Percentiles rank a stretch among this genome's conserved stretches.
phyloP scores from a whole-genome alignment of 1,139 yeast species.

The Candida albicans region DNA sequence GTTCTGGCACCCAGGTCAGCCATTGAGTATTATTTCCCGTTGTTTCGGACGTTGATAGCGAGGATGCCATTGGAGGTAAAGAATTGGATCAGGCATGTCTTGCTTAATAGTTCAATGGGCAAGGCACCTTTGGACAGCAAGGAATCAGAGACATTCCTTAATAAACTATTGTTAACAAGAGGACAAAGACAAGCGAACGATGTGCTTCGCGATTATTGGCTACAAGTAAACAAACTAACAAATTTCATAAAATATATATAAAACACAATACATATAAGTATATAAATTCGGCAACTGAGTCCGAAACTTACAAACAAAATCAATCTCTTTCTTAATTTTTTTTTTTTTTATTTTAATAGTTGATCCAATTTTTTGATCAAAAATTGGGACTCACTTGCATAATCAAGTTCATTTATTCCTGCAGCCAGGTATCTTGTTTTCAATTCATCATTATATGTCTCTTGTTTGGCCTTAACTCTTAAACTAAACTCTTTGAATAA shows the following conservation, averaged over 20 bases:
- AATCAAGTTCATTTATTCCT: slow-evolving; percentile 57
- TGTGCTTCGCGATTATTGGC: slow-evolving; percentile 66
- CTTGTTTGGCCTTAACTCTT: slow-evolving; percentile 80
- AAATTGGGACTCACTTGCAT: slow-evolving; percentile 58
- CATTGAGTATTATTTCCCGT: slow-evolving; percentile 54
- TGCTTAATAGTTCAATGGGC: slow-evolving; percentile 9
- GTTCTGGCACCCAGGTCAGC: slow-evolving; percentile 59
- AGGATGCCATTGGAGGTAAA: slow-evolving; percentile 52
- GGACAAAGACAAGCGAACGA: slow-evolving; percentile 63
- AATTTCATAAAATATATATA: slow-evolving; percentile 31
- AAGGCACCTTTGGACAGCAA: slow-evolving; percentile 14
- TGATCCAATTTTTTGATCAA: slow-evolving; percentile 53
- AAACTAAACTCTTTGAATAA: slow-evolving; percentile 71
- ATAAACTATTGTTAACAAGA: slow-evolving; percentile 58
- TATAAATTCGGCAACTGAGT: slow-evolving; percentile 3
- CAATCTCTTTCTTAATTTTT: too few relatives aligned
- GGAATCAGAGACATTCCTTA: slow-evolving; percentile 41
- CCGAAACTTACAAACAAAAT: slow-evolving; percentile 1
- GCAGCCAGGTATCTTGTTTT: slow-evolving; percentile 75
- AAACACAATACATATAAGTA: slow-evolving; percentile 1
- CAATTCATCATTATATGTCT: slow-evolving; percentile 74
- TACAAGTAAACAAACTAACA: slow-evolving; percentile 48
- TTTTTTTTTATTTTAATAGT: slow-evolving; percentile 20
- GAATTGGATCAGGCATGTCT: slow-evolving; percentile 43
- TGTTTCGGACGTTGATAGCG: slow-evolving; percentile 53